Base-by-base conservation (phyloP, 2,329 filamentous ascomycete species). In the Cordyceps tenuipes region DNA sequence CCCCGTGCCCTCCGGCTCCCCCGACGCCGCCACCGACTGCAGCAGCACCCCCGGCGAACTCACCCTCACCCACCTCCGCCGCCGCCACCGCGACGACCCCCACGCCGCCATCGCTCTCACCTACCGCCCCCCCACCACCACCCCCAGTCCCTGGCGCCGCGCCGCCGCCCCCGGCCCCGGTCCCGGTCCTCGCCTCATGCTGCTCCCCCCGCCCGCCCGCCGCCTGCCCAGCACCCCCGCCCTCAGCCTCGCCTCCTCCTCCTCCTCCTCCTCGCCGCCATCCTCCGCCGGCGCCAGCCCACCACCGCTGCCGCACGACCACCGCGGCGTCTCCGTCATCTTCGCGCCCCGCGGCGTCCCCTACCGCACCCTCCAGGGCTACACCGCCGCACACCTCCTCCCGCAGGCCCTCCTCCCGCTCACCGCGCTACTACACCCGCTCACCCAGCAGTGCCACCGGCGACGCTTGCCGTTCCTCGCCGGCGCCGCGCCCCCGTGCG, bases 61-160 rank as follows among this genome's bases (percentile, higher is more conserved):
- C n/a, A 89, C 86, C 0, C 77, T 91, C n/a, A 77, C 86, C 1
- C 85, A 84, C 69, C 79, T 90, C 34, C 75, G 81, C 0, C 82
- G 85, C 57, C 84, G 81, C 66, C 71, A 77, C 52, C 23, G 23
- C 66, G 71, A 77, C 52, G 85, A 89, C 66, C 66, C 85, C 4
- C 82, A 81, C 8, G 80, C 82, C 3, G 87, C 86, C 12, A 80
- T 90, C 63, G 87, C 84, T 15, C 87, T 91, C 65, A 91, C 87
- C 1, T 91, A 90, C 68, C 80, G 81, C 19, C 80, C 86, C 21
- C 83, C 86, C 0, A 66, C 72, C 12, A 69, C 67, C 2, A 62
- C 62, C 13, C 63, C 29, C 29, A 6, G 62, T 65, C 65, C 8
- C 62, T 64, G 23, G 60, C 66, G 15, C 31, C n/a, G 7, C 26